Base-by-base conservation (phyloP, 2,329 filamentous ascomycete genomes). In the Neofusicoccum parvum region DNA sequence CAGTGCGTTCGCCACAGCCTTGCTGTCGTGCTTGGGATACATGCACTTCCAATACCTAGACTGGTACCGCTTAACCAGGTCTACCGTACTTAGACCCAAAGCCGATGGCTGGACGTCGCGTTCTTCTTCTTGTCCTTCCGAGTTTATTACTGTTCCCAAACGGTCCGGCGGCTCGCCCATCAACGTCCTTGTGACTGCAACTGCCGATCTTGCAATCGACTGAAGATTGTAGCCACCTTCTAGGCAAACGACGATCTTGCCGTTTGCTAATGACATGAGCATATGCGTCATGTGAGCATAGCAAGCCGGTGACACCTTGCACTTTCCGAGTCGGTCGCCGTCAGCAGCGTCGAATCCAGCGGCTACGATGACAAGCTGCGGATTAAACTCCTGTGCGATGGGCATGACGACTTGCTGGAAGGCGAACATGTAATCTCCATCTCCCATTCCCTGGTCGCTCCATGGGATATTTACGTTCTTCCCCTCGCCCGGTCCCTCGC, bases 271-370 rank as follows among this genome's bases (percentile, higher is more conserved):
- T 2, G 92, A 93, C 94, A 97, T 98, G 54, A 99, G 86, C 94
- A 98, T 97, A 75, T 97, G 93, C 15, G 95, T 98, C 95, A 99
- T 98, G 74, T 99, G 94, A 14, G 94, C 92, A 75, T 98, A 99
- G 74, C 95, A 96, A 4, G 88, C 81, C 0, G 95, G 95, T 0
- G 93, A 90, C 5, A 99, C 95, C 73, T 92, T 94, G 76, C 95
- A 99, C 37, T 91, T 92, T 59, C 95, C 95, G 1, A 99, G 85
- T 73, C 95, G 90, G 76, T 99, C 95, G 12, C 95, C 95, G 69
- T 91, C 92, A 0, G 95, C 95, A 15, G 95, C 95, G 76, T 99
- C 95, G 71, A 99, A 99, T 0, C 95, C 95, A 48, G 95, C 93
- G 20, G 95, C 95, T 65, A 99, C 90, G 69, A 99, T 95, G 34